Conservation (phyloP, 2,329 filamentous ascomycete genomes). For the Neobulgaria alba region DNA sequence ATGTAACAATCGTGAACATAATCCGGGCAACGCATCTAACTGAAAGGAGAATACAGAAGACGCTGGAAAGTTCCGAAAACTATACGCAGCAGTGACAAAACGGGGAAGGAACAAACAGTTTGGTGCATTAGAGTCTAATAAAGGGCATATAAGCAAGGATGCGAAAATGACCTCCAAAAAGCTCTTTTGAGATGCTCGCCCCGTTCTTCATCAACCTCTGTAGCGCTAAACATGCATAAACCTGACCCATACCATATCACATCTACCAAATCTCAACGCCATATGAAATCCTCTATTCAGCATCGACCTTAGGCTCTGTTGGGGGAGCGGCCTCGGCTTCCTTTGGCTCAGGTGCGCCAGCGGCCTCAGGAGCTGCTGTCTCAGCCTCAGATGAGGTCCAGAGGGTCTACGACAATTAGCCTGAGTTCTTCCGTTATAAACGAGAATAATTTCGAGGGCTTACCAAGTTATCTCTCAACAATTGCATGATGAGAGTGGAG, state of each 20-base stretch:
- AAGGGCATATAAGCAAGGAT: conserved; percentile 23
- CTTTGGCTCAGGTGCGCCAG: conserved; percentile 37
- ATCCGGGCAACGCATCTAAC: not conserved
- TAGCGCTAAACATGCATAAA: conserved; percentile 27
- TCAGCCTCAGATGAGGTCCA: conserved; percentile 99
- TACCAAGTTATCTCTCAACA: conserved; percentile 86
- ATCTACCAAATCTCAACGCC: conserved; percentile 28
- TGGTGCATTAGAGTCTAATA: conserved; percentile 29
- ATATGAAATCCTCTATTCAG: conserved; percentile 26
- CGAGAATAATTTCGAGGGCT: conserved; percentile 1
- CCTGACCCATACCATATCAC: conserved; percentile 21
- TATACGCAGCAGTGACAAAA: not conserved
- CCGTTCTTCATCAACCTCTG: conserved; percentile 17
- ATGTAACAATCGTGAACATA: conserved; percentile 8
- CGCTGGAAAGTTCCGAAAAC: conserved; percentile 5
- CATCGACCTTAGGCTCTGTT: conserved; percentile 26
- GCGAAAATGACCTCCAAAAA: conserved; percentile 25
- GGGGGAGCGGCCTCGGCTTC: conserved; percentile 36
- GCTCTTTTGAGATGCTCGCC: conserved; percentile 19
- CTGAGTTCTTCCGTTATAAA: not conserved
- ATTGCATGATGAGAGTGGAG: conserved; percentile 98
- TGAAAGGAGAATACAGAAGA: conserved; percentile 5
- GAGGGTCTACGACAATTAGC: conserved; percentile 60
- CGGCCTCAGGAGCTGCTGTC: conserved; percentile 50
- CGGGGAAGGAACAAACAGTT: conserved; percentile 20